These are phyloP conservation scores for Diaporthe ilicicola DNA, from an alignment of 2,329 filamentous ascomycete species.

Conservation along the genomic window DNA sequence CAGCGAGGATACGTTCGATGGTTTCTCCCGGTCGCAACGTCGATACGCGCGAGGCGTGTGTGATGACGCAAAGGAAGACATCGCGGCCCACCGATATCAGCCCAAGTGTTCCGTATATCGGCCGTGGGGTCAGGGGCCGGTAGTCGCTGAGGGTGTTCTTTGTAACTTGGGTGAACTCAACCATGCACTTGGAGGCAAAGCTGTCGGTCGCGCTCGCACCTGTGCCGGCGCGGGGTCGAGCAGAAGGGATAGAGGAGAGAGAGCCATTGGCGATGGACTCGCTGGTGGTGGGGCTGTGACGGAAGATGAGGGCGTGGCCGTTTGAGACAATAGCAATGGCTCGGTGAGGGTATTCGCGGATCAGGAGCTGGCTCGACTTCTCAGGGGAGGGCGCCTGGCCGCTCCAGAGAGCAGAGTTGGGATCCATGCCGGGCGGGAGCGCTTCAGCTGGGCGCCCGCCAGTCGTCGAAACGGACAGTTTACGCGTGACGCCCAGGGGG, in stretches of 20 bases:
- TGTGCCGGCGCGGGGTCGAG: conserved; percentile 49
- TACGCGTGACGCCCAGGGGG: conserved; percentile 25
- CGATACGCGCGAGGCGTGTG: conserved; percentile 79
- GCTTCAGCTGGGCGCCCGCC: conserved; percentile 22
- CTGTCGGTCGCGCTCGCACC: conserved; percentile 50
- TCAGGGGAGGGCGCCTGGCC: conserved; percentile 59
- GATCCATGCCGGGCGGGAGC: conserved; percentile 53
- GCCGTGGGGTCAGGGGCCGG: conserved; percentile 75
- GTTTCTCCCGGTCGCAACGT: conserved; percentile 87
- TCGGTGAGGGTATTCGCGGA: conserved; percentile 86
- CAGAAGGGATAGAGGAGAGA: conserved; percentile 60
- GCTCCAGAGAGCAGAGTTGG: conserved; percentile 51
- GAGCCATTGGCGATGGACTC: conserved; percentile 68
- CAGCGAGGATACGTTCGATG: conserved; percentile 83
- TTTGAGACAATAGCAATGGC: conserved; percentile 86
- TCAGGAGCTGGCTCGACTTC: conserved; percentile 78
- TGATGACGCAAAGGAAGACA: conserved; percentile 92
- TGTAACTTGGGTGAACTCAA: conserved; percentile 78
- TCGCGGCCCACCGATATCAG: conserved; percentile 85
- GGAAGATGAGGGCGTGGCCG: conserved; percentile 84
- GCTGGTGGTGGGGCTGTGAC: conserved; percentile 74
- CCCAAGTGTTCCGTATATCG: conserved; percentile 86
- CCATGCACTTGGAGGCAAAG: conserved; percentile 76
- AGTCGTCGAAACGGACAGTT: conserved; percentile 17
- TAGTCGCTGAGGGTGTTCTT: conserved; percentile 78